Conservation (phyloP, 768 basidiomycete genomes). For the Boletus bicolor region DNA sequence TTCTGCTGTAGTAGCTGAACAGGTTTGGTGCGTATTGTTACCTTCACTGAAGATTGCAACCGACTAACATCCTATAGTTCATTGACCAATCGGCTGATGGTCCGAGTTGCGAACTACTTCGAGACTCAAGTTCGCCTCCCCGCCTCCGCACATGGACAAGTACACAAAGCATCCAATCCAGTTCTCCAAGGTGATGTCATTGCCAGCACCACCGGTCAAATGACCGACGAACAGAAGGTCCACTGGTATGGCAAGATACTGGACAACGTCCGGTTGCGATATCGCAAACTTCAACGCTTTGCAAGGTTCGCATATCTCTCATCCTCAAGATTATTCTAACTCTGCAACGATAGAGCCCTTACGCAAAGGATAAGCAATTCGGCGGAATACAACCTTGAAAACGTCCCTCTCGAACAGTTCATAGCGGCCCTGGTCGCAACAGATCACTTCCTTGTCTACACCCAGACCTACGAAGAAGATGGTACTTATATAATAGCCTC, state of each 20-base stretch:
- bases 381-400: constrained; percentile 82
- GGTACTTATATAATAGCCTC: constrained; percentile 90
- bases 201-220: constrained; percentile 41
- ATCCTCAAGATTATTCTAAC: constrained; percentile 1
- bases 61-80: constrained; percentile 48
- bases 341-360: constrained; percentile 44
- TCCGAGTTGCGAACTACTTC: constrained; percentile 90
- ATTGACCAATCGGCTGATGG: constrained; percentile 88
- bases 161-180: constrained; percentile 29
- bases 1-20: constrained; percentile 89
- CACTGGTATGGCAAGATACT: constrained; percentile 92
- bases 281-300: constrained; percentile 92
- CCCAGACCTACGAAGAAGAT: constrained; percentile 80
- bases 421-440: constrained; percentile 75
- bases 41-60: not conserved
- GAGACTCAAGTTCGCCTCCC: constrained; percentile 89
- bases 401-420: constrained; percentile 71
- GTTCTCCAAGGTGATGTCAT: constrained; percentile 37
- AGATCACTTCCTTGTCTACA: constrained; percentile 94
- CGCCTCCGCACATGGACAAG: constrained; percentile 36
- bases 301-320: constrained; percentile 54
- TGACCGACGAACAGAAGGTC: constrained; percentile 81
- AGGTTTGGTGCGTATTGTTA: constrained; percentile 70
- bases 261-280: constrained; percentile 86
- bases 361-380: constrained; percentile 92